Conservation (phyloP, 257 asterid genomes). For the Nicotiana tomentosiformis region DNA sequence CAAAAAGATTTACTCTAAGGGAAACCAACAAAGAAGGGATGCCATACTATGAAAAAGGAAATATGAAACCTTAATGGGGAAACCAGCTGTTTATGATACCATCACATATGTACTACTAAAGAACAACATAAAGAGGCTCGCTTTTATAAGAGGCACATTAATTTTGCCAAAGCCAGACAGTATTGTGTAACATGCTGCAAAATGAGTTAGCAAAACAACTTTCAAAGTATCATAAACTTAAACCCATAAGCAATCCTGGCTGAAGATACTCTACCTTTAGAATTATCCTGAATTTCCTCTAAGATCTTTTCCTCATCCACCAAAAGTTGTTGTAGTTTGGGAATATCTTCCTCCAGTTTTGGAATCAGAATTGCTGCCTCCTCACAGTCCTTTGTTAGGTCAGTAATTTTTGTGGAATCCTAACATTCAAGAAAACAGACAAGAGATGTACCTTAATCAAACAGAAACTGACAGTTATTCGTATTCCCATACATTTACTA, state of each 20-base stretch:
- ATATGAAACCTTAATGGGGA: not conserved
- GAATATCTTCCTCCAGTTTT: slow-evolving; percentile 66
- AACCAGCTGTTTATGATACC: not conserved
- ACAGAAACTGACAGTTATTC: not conserved
- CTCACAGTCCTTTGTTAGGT: slow-evolving; percentile 64
- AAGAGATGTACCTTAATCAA: not conserved
- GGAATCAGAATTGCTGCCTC: slow-evolving; percentile 76
- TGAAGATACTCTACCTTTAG: slow-evolving; percentile 50
- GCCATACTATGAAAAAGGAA: not conserved
- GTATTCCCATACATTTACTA: not conserved
- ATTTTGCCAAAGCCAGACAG: not conserved
- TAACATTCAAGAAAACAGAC: slow-evolving; percentile 18
- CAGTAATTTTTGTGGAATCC: slow-evolving; percentile 66
- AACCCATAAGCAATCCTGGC: not conserved
- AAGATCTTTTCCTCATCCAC: slow-evolving; percentile 65
- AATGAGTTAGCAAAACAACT: not conserved
- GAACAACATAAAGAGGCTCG: not conserved
- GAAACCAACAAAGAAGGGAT: not conserved
- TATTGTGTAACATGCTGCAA: not conserved
- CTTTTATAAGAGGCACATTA: not conserved
- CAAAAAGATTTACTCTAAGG: not conserved
- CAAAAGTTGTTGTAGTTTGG: slow-evolving; percentile 57
- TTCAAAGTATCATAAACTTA: not conserved
- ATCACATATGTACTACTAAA: not conserved
- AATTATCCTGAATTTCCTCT: slow-evolving; percentile 71